Conservation (phyloP, 306 rosid species). For the Chamaecrista fasciculata region DNA sequence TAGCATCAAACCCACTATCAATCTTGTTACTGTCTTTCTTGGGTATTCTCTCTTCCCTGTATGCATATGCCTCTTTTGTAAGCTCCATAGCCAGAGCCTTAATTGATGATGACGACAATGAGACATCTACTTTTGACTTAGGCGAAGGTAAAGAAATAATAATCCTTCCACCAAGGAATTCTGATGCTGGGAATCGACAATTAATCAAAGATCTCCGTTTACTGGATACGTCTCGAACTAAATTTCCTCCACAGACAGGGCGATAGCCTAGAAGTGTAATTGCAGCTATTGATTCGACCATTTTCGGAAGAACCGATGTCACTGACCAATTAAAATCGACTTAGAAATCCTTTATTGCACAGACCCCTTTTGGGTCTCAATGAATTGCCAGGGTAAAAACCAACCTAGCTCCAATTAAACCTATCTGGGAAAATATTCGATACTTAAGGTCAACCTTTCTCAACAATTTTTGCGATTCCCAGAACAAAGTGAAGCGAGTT, state of each 20-base stretch:
- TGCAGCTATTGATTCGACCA: slow-evolving; percentile 88
- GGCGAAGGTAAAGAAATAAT: slow-evolving; percentile 41
- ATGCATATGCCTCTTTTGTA: slow-evolving; percentile 71
- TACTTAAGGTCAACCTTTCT: slow-evolving; percentile 11
- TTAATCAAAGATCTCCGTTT: slow-evolving; percentile 47
- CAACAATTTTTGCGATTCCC: not conserved
- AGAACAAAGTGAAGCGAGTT: not conserved
- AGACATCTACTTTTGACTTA: slow-evolving; percentile 36
- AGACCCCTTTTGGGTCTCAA: slow-evolving; percentile 31
- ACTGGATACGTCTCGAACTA: slow-evolving; percentile 39
- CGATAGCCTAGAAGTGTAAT: slow-evolving; percentile 69
- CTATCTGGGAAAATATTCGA: slow-evolving; percentile 26
- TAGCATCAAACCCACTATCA: slow-evolving; percentile 57
- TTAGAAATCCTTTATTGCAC: not conserved
- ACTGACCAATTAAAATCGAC: slow-evolving; percentile 24
- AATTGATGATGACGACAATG: slow-evolving; percentile 38
- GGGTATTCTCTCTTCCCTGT: slow-evolving; percentile 63
- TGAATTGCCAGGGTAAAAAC: not conserved
- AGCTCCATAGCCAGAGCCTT: slow-evolving; percentile 76
- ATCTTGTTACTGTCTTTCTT: slow-evolving; percentile 48
- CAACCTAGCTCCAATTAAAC: slow-evolving; percentile 18
- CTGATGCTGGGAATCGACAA: slow-evolving; percentile 37
- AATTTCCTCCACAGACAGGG: slow-evolving; percentile 56
- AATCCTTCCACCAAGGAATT: slow-evolving; percentile 55
- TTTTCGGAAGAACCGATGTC: slow-evolving; percentile 13